A percentile compares a stretch with the other conserved stretches of the same genome.
phyloP scores from a whole-genome alignment of 176 grass and related monocot genomes.

The Alloteropsis semialata region DNA sequence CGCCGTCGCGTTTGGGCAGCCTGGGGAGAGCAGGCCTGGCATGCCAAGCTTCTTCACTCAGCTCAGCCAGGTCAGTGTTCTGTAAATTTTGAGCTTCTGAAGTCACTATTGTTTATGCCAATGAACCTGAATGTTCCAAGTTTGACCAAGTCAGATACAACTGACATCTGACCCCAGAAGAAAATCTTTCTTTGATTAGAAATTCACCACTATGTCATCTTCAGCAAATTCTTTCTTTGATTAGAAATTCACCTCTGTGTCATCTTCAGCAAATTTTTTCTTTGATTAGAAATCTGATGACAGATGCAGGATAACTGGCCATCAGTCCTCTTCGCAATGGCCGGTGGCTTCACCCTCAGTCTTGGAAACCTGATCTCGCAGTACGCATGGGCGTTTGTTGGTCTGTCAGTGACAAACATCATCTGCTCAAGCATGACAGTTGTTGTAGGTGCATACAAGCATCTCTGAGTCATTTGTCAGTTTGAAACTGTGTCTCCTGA shows the following conservation, averaged over 20 bases:
- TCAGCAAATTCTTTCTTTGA: too few species aligned
- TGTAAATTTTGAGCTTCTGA: not conserved
- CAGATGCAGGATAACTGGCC: constrained; percentile 31
- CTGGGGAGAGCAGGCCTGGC: constrained; percentile 16
- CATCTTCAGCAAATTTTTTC: not conserved
- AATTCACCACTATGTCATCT: not conserved
- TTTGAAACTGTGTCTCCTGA: not conserved
- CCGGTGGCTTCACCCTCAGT: constrained; percentile 22
- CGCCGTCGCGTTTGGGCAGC: constrained; percentile 26
- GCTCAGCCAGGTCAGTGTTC: constrained; percentile 24
- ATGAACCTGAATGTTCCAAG: not conserved
- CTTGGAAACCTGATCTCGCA: constrained; percentile 27
- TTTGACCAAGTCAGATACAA: not conserved
- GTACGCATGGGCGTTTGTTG: not conserved
- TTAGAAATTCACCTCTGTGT: not conserved
- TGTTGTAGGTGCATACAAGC: constrained; percentile 22
- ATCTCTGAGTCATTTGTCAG: not conserved
- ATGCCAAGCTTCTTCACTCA: constrained; percentile 47
- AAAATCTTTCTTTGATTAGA: too few species aligned
- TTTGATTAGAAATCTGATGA: not conserved
- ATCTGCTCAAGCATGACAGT: constrained; percentile 42
- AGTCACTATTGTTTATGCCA: not conserved
- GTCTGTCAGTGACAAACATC: constrained; percentile 34
- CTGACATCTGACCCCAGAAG: not conserved
- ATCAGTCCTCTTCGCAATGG: constrained; percentile 37